Percentiles rank a stretch among this genome's conserved stretches.
Evolutionary conservation across 768 basidiomycete species (phyloP).

Genomic region (Hypsizygus marmoreus): DNA sequence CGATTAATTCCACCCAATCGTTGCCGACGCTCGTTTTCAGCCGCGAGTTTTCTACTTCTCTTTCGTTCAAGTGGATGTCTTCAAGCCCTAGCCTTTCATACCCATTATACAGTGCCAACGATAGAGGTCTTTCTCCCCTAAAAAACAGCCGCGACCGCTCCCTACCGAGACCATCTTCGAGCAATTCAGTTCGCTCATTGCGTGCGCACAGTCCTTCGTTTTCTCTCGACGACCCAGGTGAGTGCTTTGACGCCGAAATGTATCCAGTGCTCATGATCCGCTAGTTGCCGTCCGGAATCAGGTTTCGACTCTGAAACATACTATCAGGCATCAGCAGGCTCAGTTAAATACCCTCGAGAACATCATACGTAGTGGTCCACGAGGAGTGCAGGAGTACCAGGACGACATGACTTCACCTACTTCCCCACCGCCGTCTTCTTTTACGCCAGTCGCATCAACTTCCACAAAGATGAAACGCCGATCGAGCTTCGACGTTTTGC

Average conservation of each 20-base stretch:
- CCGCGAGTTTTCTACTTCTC: constrained; percentile 7
- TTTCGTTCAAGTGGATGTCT: constrained; percentile 33
- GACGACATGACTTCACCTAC: constrained; percentile 34
- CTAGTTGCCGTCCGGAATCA: constrained; percentile 77
- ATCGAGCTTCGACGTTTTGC: constrained; percentile 72
- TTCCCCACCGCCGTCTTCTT: constrained; percentile 35
- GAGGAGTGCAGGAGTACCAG: constrained; percentile 47
- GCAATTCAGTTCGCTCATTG: constrained; percentile 44
- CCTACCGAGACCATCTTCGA: constrained; percentile 45
- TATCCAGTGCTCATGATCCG: constrained; percentile 19
- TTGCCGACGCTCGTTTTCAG: constrained; percentile 14
- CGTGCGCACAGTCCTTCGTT: constrained; percentile 59
- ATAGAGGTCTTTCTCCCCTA: constrained; percentile 29
- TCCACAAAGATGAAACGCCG: constrained; percentile 58
- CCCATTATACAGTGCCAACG: constrained; percentile 11
- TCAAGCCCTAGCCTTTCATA: constrained; percentile 26
- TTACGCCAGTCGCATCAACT: constrained; percentile 25
- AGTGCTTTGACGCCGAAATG: constrained; percentile 26
- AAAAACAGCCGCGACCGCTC: constrained; percentile 36
- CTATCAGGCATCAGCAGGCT: constrained; percentile 82
- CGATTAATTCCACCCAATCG: constrained; percentile 3
- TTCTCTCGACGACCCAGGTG: constrained; percentile 69
- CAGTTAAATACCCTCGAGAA: constrained; percentile 73
- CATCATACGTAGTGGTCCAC: constrained; percentile 64
- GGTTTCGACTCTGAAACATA: constrained; percentile 80